phyloP scores from a whole-genome alignment of 1,139 yeast genomes.

The Nakaseomyces kungkrabaensis region DNA sequence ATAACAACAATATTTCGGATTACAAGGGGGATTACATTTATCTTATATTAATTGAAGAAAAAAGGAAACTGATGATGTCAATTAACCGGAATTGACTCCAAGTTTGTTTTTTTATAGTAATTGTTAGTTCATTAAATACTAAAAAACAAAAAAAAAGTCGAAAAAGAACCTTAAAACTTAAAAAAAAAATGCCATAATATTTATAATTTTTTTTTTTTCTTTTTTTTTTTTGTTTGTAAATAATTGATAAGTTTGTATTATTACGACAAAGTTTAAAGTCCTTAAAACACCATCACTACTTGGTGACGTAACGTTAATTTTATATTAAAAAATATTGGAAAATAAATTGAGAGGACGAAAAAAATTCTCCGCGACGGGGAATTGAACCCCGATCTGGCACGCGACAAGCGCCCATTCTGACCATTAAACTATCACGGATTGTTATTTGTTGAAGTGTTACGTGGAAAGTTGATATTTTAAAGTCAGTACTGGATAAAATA shows the following conservation, averaged over 20 bases:
- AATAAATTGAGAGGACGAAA: neutral
- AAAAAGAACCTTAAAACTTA: too few relatives aligned
- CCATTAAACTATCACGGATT: slow-evolving; percentile 29
- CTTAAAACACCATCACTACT: too few relatives aligned
- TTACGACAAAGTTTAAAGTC: too few relatives aligned
- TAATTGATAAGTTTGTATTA: neutral
- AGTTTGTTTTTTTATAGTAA: neutral
- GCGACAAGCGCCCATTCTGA: slow-evolving; percentile 33
- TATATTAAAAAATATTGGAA: too few relatives aligned
- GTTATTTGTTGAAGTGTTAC: neutral
- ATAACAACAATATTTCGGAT: too few relatives aligned
- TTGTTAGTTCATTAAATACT: neutral
- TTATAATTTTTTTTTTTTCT: neutral
- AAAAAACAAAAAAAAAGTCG: too few relatives aligned
- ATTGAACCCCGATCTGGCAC: slow-evolving; percentile 34
- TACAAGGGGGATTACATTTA: too few relatives aligned
- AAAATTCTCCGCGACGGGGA: slow-evolving; percentile 32
- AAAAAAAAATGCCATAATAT: too few relatives aligned
- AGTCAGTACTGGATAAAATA: too few relatives aligned
- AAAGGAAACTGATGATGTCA: neutral
- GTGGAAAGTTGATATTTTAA: too few relatives aligned
- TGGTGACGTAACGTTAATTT: too few relatives aligned
- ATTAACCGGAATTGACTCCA: neutral
- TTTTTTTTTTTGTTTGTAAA: neutral
- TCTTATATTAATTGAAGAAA: neutral